Conservation (phyloP, 345 rosid genomes). For the Nasturtium officinale region DNA sequence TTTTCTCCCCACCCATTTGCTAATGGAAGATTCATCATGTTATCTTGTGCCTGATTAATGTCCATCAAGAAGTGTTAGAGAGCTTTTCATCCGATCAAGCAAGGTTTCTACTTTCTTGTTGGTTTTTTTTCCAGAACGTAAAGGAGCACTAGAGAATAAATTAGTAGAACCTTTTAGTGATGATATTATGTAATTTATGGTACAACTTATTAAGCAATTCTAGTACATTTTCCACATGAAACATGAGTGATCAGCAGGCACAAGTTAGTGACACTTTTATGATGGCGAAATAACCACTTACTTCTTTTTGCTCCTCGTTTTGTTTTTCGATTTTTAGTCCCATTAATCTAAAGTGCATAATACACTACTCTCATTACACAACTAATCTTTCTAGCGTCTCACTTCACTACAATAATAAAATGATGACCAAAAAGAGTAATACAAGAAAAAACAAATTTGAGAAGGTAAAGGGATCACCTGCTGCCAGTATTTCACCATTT, state of each 20-base stretch:
- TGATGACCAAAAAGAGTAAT: not conserved
- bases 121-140: not conserved
- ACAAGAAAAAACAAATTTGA: slow-evolving; percentile 15
- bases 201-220: not conserved
- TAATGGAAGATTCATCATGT: slow-evolving; percentile 76
- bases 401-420: slow-evolving; percentile 3
- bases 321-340: not conserved
- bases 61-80: slow-evolving; percentile 23
- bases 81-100: slow-evolving; percentile 23
- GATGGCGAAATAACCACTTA: slow-evolving; percentile 29
- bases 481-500: slow-evolving; percentile 99
- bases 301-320: slow-evolving; percentile 9
- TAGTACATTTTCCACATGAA: slow-evolving; percentile 3
- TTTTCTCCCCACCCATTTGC: slow-evolving; percentile 95
- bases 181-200: not conserved
- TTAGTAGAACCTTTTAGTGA: not conserved
- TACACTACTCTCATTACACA: slow-evolving; percentile 30
- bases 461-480: slow-evolving; percentile 59
- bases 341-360: slow-evolving; percentile 29
- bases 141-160: not conserved
- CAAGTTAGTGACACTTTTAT: slow-evolving; percentile 36
- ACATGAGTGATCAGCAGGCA: slow-evolving; percentile 34
- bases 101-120: slow-evolving; percentile 7
- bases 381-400: slow-evolving; percentile 6
- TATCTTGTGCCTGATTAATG: slow-evolving; percentile 80